Evolutionary conservation across 2,329 filamentous ascomycete species (phyloP), one percentile per base, ranked within the genome.

Genomic region (Diaporthe humulicola): DNA sequence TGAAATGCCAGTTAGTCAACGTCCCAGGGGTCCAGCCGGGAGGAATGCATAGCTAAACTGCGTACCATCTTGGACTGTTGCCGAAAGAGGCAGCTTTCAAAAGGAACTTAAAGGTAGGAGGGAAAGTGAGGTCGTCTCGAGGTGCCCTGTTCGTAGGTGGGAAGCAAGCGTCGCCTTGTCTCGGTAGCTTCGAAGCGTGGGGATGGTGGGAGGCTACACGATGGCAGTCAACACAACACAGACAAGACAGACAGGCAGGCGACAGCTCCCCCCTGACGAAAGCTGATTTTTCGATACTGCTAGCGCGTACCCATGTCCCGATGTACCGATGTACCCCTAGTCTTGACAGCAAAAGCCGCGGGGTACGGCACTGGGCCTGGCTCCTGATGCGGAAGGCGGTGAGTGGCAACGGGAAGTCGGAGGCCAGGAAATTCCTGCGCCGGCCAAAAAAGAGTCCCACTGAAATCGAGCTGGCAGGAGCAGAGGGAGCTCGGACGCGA

Each of bases 271-370:
- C 64, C 67, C 52, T 71, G 67, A 58, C 54, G 42, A 28, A 22
- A 73, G 73, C 73, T 75, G 73, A 75, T 72, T 75, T 75, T 75
- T 75, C 73, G 50, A 50, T 57, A 17, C 73, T 69, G 70, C 73
- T 58, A 73, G 70, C 73, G 70, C 72, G 73, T 73, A 66, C 57
- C 42, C 60, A 33, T 64, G 60, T 22, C 40, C 33, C 60, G 19
- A 48, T 60, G 69, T 58, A 71, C 54, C 45, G 2, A 25, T 17
- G 70, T 72, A 71, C 38, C 52, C 67, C 52, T 33, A n/a, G 19
- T 57, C 30, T 28, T 45, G 40, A 58, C 57, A 40, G 57, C 60
- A 56, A 56, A 33, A 28, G 42, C 52, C 73, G 73, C 73, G 73
- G 73, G 73, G 73, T 75, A 69, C 33, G 30, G 36, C 50, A 36